phyloP scores from a whole-genome alignment of 108 stramenopile genomes.

The Chaetoceros muelleri region DNA sequence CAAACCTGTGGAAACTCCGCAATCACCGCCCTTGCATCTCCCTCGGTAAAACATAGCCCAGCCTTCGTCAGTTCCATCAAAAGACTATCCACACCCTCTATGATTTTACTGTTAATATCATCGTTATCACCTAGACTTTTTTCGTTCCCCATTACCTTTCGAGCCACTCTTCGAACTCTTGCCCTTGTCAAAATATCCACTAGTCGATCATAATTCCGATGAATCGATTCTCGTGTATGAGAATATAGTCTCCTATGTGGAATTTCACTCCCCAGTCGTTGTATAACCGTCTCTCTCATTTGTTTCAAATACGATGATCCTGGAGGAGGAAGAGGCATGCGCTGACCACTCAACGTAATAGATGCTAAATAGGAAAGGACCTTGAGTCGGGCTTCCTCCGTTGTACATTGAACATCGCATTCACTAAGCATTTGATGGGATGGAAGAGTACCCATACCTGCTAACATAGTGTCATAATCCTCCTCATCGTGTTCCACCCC shows the following conservation, averaged over 20 bases:
- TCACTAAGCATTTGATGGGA: constrained; percentile 15
- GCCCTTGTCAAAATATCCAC: constrained; percentile 4
- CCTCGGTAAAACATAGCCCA: constrained; percentile 10
- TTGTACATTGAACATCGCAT: not conserved
- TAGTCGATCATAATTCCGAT: not conserved
- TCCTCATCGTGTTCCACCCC: constrained; percentile 7
- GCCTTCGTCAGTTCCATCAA: not conserved
- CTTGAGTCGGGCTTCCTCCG: not conserved
- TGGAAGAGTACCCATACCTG: constrained; percentile 19
- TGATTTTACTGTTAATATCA: constrained; percentile 1
- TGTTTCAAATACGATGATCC: not conserved
- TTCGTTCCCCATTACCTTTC: not conserved
- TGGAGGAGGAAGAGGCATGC: not conserved
- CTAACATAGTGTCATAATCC: constrained; percentile 22
- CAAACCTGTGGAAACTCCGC: constrained; percentile 29
- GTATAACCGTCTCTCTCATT: not conserved
- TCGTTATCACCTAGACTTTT: not conserved
- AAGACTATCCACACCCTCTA: not conserved
- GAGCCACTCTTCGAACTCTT: not conserved
- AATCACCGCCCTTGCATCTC: constrained; percentile 14
- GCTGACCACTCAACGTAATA: not conserved
- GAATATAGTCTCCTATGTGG: not conserved
- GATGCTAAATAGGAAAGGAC: not conserved
- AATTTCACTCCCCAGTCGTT: not conserved
- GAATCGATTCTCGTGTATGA: not conserved